Base-by-base conservation (phyloP, 2,329 filamentous ascomycete genomes). In the Pseudogymnoascus sp. region DNA sequence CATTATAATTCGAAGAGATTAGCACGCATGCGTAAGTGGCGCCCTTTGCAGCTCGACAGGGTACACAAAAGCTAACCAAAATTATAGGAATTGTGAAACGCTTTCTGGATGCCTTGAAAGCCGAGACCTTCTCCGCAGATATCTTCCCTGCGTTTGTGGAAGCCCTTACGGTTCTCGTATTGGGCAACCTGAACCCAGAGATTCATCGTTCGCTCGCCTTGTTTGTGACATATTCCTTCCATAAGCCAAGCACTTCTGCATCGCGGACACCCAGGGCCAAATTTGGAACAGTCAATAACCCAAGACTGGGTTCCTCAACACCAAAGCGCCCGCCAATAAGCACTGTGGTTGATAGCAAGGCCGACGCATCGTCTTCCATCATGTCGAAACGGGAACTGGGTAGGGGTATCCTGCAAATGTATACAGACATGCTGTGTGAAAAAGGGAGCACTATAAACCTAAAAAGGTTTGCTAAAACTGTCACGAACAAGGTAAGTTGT, bases 221-320 rank as follows among this genome's bases (percentile, higher is more conserved):
- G 20, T 97, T 96, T 70, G 89, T 99, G 65, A 97, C 93, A 0
- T 99, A 94, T 72, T 88, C 91, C 5, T 84, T 97, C 64, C 92
- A 97, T 70, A 76, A 79, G 1, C 76, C 81, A 0, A 67, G 77
- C 0, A 73, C 71, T 11, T 81, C 81, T 1, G 67, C 77, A 20
- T 73, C 81, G 8, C 78, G 84, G 54, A 84, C 81, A 1, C 80
- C 83, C 0, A 81, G 77, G 64, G 76, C 74, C 12, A 70, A 77
- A 41, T 74, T 77, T 1, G 75, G 71, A 25, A 80, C 78, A 0
- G 75, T 76, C n/a, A 76, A 77, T 18, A 71, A 76, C 36, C 75
- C 77, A 0, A 73, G 68, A 38, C 65, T 69, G 1, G 60, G 59
- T 20, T 65, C 64, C 30, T 64, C 60, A 63, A 66, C 59, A 54